These are phyloP conservation scores for Hypholoma sublateritium DNA, from an alignment of 768 basidiomycete species.

Conservation along the genomic window DNA sequence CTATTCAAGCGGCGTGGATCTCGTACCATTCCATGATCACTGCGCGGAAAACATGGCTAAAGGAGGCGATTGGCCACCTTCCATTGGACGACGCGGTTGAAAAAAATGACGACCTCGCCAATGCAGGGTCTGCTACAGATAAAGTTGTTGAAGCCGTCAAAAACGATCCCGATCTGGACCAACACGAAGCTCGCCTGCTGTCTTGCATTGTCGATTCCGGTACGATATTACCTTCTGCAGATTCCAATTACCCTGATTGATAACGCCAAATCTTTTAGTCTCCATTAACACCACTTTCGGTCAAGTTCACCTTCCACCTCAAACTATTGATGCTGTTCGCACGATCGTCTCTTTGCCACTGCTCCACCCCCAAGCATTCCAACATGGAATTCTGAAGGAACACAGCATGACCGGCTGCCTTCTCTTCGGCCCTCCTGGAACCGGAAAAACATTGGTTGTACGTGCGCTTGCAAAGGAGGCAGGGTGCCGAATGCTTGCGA, in stretches of 20 bases:
- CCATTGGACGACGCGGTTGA: conserved; percentile 29
- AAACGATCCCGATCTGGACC: conserved; percentile 72
- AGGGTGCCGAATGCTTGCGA: conserved; percentile 88
- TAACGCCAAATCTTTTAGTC: conserved; percentile 32
- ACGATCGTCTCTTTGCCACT: conserved; percentile 90
- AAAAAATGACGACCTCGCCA: conserved; percentile 32
- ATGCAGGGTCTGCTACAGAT: conserved; percentile 48
- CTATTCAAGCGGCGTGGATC: conserved; percentile 66
- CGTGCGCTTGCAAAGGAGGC: conserved; percentile 92
- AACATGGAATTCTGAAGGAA: conserved; percentile 85
- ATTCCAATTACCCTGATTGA: background rate
- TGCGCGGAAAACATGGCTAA: conserved; percentile 61
- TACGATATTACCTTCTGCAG: conserved; percentile 28
- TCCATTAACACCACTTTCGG: conserved; percentile 81
- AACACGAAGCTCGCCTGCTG: conserved; percentile 79
- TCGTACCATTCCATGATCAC: conserved; percentile 49
- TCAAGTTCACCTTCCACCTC: conserved; percentile 84
- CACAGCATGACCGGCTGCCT: conserved; percentile 91
- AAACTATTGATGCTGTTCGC: conserved; percentile 89
- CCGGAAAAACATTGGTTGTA: conserved; percentile 86
- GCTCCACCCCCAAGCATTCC: conserved; percentile 84
- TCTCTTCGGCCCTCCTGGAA: conserved; percentile 89
- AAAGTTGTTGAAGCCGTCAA: conserved; percentile 77
- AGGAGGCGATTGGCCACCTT: conserved; percentile 36
- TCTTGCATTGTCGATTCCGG: conserved; percentile 85